Base-by-base conservation (phyloP, 2,329 filamentous ascomycete genomes). In the Fusarium clavum region DNA sequence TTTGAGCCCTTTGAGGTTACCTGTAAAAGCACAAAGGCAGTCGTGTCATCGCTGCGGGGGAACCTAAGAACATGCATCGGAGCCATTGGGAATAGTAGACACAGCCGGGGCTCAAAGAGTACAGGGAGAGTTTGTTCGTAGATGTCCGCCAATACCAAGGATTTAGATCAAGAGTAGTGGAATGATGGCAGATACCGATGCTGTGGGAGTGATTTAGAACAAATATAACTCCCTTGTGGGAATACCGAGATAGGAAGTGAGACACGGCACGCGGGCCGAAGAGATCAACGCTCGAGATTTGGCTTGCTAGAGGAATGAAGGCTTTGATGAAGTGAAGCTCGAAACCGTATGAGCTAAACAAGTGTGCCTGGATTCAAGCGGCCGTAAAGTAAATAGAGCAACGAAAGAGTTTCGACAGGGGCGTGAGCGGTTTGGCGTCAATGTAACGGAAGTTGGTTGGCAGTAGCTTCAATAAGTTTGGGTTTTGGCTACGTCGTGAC, bases 1-100 rank as follows among this genome's bases (percentile, higher is more conserved):
- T 83, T 83, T 38, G 82, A 80, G 40, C 81, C 82, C 58, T 79
- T 84, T 24, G 85, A 80, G 4, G 83, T 82, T 60, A 90, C 85
- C 72, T 92, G 85, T 20, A 92, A 76, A 24, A 94, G 83, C 30
- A 93, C 84, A 69, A 86, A 89, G 18, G 82, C 79, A 48, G 83
- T 81, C 47, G 84, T 81, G 60, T 81, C 80, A 61, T 86, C 86
- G 44, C 85, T 85, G 71, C 89, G 85, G 62, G 85, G 82, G 69
- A 93, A 82, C 66, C 87, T 86, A 57, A 92, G 80, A 63, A 93
- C 82, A 55, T 70, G 73, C 38, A 48, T 52, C 13, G 69, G 47
- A 18, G 72, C 52, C 78, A 79, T 80, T 41, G 47, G 53, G 48
- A 18, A 46, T 8, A 22, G 12, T 20, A 55, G 44, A 27, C 47